These are phyloP conservation scores for Fusarium concolor DNA, from an alignment of 2,329 filamentous ascomycete genomes.

Conservation along the genomic window DNA sequence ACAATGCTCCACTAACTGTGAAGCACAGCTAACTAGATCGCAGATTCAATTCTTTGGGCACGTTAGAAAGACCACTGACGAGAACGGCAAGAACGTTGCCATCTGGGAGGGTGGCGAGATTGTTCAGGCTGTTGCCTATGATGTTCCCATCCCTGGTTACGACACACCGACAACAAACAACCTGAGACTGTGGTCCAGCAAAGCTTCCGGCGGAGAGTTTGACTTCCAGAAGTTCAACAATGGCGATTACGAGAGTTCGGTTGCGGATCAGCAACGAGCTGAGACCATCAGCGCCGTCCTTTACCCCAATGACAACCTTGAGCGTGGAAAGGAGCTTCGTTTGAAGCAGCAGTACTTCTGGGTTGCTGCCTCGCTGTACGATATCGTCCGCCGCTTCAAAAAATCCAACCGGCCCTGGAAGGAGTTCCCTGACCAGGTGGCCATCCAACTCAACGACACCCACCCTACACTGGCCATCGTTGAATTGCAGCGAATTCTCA, in stretches of 20 bases:
- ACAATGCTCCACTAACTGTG: background rate
- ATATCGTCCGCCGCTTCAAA: constrained; percentile 98
- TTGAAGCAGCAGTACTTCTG: constrained; percentile 99
- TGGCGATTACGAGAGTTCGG: constrained; percentile 96
- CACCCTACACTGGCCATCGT: constrained; percentile 97
- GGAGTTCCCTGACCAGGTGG: constrained; percentile 93
- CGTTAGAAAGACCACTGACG: constrained; percentile 80
- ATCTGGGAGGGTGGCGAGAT: constrained; percentile 94
- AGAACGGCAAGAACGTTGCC: constrained; percentile 78
- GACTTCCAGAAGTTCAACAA: constrained; percentile 99
- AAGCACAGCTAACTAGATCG: constrained; percentile 5
- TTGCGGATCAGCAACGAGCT: constrained; percentile 97
- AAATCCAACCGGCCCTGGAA: constrained; percentile 92
- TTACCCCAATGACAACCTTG: constrained; percentile 97
- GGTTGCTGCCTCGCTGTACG: constrained; percentile 95
- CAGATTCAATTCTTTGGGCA: constrained; percentile 93
- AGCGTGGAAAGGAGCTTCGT: constrained; percentile 94
- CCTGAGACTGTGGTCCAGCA: constrained; percentile 95
- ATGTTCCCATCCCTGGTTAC: constrained; percentile 92
- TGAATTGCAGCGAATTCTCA: constrained; percentile 90
- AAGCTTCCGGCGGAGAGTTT: constrained; percentile 95
- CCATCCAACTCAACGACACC: constrained; percentile 98
- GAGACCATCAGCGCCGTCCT: constrained; percentile 98
- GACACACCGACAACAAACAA: constrained; percentile 94
- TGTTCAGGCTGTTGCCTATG: constrained; percentile 92